phyloP scores from a whole-genome alignment of 768 basidiomycete species.

The Antrodiella citrinella region DNA sequence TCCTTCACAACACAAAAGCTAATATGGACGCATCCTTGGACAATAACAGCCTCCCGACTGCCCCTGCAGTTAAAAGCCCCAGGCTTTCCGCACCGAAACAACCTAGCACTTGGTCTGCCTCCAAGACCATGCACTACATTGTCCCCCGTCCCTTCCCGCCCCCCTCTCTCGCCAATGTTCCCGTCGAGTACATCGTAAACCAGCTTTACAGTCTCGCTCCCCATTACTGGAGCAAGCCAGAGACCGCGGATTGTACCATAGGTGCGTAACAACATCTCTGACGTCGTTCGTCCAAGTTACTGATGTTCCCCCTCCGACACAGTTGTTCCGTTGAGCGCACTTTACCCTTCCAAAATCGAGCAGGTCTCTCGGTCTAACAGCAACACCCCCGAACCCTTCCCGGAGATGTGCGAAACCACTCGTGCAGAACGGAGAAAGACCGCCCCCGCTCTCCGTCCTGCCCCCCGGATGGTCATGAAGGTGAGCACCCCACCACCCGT shows the following conservation, averaged over 20 bases:
- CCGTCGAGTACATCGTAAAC: constrained; percentile 64
- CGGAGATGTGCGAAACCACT: constrained; percentile 17
- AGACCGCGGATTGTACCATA: constrained; percentile 74
- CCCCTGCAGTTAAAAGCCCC: constrained; percentile 4
- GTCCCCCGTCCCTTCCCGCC: constrained; percentile 56
- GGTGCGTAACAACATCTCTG: constrained; percentile 30
- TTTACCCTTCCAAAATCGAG: constrained; percentile 9
- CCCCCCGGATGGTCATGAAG: constrained; percentile 53
- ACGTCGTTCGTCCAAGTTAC: neutral
- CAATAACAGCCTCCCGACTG: constrained; percentile 7
- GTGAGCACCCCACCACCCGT: constrained; percentile 29
- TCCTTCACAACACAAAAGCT: constrained; percentile 8
- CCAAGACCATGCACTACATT: constrained; percentile 30
- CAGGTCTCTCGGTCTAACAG: constrained; percentile 9
- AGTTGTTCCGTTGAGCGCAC: constrained; percentile 20
- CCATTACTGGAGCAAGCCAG: constrained; percentile 66
- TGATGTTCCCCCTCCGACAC: constrained; percentile 3
- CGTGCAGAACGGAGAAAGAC: constrained; percentile 41
- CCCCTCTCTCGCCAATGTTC: constrained; percentile 52
- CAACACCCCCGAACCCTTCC: constrained; percentile 15
- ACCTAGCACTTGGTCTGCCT: constrained; percentile 6
- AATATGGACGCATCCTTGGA: neutral
- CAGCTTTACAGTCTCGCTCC: constrained; percentile 61
- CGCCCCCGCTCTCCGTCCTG: constrained; percentile 40
- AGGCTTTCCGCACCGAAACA: neutral